Evolutionary conservation across 257 asterid species (phyloP), one percentile per base, ranked within the genome.

Genomic region (Nicotiana undulata): DNA sequence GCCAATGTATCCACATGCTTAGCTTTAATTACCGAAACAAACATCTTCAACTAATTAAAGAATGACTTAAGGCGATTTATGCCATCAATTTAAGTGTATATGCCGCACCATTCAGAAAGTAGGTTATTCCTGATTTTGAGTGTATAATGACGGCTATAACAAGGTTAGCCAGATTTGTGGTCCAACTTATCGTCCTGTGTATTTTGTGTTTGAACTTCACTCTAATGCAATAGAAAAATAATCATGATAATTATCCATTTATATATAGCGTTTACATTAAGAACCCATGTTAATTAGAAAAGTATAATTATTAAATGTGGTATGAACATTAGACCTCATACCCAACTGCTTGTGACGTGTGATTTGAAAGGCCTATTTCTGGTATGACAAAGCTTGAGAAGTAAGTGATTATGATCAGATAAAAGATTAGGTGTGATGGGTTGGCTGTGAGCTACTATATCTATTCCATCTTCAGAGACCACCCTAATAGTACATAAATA

Each of bases 391-490:
- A 26, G 59, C 82, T 81, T 75, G 72, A 75, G 76, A 83, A 75
- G 85, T 81, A 80, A 82, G 87, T 84, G 75, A 82, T 60, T 66
- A 44, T 55, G 31, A 72, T 15, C n/a, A 63, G 28, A 79, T 86
- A 82, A 65, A 58, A 34, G 83, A 86, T 85, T 90, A 90, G 91
- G 95, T 84, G 65, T 31, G 80, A 84, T 84, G 70, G 87, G 85
- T 83, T 83, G 85, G 77, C 49, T 81, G 74, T 81, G 87, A 75
- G 82, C 28, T 85, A 79, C 88, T 72, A 6, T 34, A 44, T 70
- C 77, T 70, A 51, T 10, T 51, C 17, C 17, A 51, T 51, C 55
- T 3, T 51, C 6, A 51, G 55, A 13, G 3, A 11, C 17, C 13
- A 51, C 17, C 1, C 55, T 1, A 51, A 51, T 13, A 51, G 4